phyloP scores from a whole-genome alignment of 495 filamentous ascomycete species.

The Cairneyella variabilis region DNA sequence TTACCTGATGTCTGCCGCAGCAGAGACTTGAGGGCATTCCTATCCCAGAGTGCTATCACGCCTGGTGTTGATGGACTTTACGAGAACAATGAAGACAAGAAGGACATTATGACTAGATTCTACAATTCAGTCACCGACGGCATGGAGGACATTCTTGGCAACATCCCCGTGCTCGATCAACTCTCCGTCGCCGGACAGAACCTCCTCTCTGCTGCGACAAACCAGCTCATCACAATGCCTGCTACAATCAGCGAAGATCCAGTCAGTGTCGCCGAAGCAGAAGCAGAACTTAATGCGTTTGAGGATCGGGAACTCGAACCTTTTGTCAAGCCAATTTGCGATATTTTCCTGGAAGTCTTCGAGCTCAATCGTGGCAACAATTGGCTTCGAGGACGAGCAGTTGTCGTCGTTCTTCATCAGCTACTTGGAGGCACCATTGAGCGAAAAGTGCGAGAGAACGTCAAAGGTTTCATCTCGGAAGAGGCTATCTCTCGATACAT shows the following conservation, averaged over 20 bases:
- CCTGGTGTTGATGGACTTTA: slow-evolving; percentile 41
- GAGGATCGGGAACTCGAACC: slow-evolving; percentile 86
- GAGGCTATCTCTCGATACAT: slow-evolving; percentile 76
- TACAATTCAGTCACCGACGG: slow-evolving; percentile 96
- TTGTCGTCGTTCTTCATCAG: slow-evolving; percentile 86
- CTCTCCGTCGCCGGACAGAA: slow-evolving; percentile 90
- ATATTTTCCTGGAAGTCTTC: slow-evolving; percentile 94
- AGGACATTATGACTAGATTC: slow-evolving; percentile 88
- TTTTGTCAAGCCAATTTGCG: slow-evolving; percentile 97
- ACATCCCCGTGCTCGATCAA: slow-evolving; percentile 93
- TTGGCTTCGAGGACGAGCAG: slow-evolving; percentile 89
- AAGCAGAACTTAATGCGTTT: slow-evolving; percentile 91
- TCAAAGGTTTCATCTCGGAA: slow-evolving; percentile 65
- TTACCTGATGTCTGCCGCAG: slow-evolving; percentile 93
- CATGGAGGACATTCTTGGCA: slow-evolving; percentile 96
- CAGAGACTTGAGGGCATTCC: slow-evolving; percentile 86
- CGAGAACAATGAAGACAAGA: slow-evolving; percentile 59
- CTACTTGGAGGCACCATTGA: slow-evolving; percentile 91
- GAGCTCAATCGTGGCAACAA: slow-evolving; percentile 92
- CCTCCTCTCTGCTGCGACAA: slow-evolving; percentile 82
- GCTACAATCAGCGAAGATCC: slow-evolving; percentile 50
- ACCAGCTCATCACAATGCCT: slow-evolving; percentile 59
- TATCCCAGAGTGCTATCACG: slow-evolving; percentile 81
- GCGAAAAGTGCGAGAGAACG: slow-evolving; percentile 82
- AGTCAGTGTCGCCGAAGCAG: slow-evolving; percentile 77